Base-by-base conservation (phyloP, 108 stramenopile species). In the Cyclostephanos tholiformis region DNA sequence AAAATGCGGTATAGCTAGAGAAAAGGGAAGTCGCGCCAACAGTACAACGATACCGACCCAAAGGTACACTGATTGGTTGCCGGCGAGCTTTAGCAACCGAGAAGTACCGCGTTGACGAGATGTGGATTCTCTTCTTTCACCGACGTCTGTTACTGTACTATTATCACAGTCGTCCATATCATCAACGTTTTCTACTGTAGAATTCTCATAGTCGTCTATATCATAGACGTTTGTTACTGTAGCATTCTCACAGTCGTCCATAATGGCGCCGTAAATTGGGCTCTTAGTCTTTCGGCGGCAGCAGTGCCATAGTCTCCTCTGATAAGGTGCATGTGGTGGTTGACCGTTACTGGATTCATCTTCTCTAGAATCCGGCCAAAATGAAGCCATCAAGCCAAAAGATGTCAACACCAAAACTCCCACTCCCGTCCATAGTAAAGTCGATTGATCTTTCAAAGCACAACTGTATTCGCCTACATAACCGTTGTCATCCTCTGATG, bases 21-120 rank as follows among this genome's bases (percentile, higher is more conserved):
- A 89, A 78, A 94, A 96, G 6, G 95, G 96, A 20, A 96, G 79
- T 41, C 96, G 84, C 30, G 95, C 77, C 65, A 96, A 82, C 11
- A 96, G 87, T 1, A 90, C 91, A 44, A 82, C 59, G 67, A 93
- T 91, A 25, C 95, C 95, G 29, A 89, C 55, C 73, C 91, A 94
- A 11, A 96, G 72, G 20, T 88, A 94, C 23, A 86, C 26, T 6
- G 87, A 85, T 77, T 96, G 77, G 14, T 87, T 88, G 27, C 75
- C 77, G 14, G 93, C 95, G 8, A 96, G 83, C 53, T 88, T 84
- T 26, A 96, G 64, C 12, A 96, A 72, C 6, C 95, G 89, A 27
- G 66, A 63, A 2, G 91, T 92, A 22, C 94, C 94, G 30, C 79
- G 86, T 16, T 91, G 76, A 11, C 93, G 84, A 51, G 87, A 92